Evolutionary conservation across 352 stramenopile genomes (phyloP).

Genomic region (Phytophthora cryptogea): DNA sequence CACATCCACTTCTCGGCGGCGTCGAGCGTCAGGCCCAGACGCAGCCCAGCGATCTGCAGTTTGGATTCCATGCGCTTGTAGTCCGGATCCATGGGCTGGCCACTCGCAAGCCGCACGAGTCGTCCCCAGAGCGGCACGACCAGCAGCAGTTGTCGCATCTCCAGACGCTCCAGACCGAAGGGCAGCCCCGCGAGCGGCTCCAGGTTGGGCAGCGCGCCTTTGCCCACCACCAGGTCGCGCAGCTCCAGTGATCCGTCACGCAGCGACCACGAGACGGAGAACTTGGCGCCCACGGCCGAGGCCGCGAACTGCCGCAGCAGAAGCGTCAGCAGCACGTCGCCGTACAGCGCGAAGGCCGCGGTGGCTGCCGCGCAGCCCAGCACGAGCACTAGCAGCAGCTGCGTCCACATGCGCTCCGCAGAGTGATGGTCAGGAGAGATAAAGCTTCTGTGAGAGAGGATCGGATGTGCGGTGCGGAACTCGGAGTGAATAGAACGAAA

Average conservation of each 20-base stretch:
- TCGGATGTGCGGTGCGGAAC: neutral
- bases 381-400: slow-evolving; percentile 46
- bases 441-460: neutral
- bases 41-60: slow-evolving; percentile 56
- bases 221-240: slow-evolving; percentile 53
- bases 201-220: slow-evolving; percentile 48
- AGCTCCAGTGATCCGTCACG: slow-evolving; percentile 64
- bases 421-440: neutral
- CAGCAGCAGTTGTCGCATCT: slow-evolving; percentile 57
- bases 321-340: slow-evolving; percentile 67
- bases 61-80: slow-evolving; percentile 43
- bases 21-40: slow-evolving; percentile 63
- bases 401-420: slow-evolving; percentile 31
- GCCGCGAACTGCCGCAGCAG: slow-evolving; percentile 50
- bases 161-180: slow-evolving; percentile 64
- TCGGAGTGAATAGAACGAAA: slow-evolving; percentile 20
- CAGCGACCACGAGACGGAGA: slow-evolving; percentile 69
- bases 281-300: slow-evolving; percentile 54
- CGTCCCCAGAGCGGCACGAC: slow-evolving; percentile 56
- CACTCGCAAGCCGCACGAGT: slow-evolving; percentile 27
- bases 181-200: slow-evolving; percentile 66
- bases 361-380: slow-evolving; percentile 30
- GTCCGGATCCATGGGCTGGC: slow-evolving; percentile 13
- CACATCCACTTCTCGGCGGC: slow-evolving; percentile 80
- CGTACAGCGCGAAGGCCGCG: slow-evolving; percentile 44